Evolutionary conservation across 495 filamentous ascomycete species (phyloP).

Genomic region (Terfezia claveryi): DNA sequence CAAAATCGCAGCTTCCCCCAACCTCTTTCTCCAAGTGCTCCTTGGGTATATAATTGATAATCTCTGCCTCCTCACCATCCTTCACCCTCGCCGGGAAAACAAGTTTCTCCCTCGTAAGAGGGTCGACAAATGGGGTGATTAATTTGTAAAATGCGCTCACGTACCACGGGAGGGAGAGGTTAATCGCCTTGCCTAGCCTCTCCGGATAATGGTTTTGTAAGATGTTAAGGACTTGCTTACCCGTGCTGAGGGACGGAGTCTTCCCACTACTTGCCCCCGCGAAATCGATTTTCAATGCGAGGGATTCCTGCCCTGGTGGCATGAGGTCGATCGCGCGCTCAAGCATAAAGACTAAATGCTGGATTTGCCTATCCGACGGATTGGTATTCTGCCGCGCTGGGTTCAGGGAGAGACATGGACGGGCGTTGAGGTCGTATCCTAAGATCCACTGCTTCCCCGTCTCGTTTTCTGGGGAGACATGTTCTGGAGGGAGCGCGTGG

Average conservation of each 20-base stretch:
- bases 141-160: conserved; percentile 83
- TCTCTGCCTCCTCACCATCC: conserved; percentile 34
- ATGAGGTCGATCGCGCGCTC: conserved; percentile 77
- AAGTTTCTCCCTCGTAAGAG: conserved; percentile 70
- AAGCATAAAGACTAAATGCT: conserved; percentile 89
- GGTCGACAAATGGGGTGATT: conserved; percentile 90
- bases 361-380: conserved; percentile 65
- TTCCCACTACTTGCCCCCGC: conserved; percentile 56
- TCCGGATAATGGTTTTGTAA: conserved; percentile 91
- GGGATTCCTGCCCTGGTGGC: conserved; percentile 61
- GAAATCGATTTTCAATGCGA: conserved; percentile 76
- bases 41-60: conserved; percentile 38
- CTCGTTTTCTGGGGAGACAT: conserved; percentile 76
- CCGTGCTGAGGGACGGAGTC: conserved; percentile 50
- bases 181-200: conserved; percentile 65
- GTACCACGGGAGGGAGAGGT: conserved; percentile 68
- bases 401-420: conserved; percentile 73
- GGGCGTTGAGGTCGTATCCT: conserved; percentile 62
- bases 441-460: conserved; percentile 83
- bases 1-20: conserved; percentile 49
- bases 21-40: conserved; percentile 53
- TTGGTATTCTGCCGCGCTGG: conserved; percentile 84
- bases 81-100: conserved; percentile 52
- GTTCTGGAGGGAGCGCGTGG: conserved; percentile 45
- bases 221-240: conserved; percentile 59